phyloP scores from a whole-genome alignment of 352 stramenopile genomes.

The Phytophthora quininea region DNA sequence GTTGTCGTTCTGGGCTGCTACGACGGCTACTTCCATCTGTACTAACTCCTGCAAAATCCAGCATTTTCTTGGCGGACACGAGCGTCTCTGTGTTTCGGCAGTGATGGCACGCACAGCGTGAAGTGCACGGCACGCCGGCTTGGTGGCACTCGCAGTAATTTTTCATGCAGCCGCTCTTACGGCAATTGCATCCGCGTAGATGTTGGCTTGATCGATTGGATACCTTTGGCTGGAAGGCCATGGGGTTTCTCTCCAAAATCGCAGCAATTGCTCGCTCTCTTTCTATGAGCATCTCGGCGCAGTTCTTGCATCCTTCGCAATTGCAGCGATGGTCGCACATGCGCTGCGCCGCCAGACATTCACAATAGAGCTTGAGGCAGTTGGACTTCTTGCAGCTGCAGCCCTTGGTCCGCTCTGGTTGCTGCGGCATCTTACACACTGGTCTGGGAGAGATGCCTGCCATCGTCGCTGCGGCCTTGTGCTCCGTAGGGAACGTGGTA shows the following conservation, averaged over 20 bases:
- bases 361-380: constrained; percentile 95
- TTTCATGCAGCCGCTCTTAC: constrained; percentile 96
- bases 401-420: constrained; percentile 59
- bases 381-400: constrained; percentile 98
- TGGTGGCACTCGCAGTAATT: constrained; percentile 98
- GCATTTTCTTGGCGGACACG: constrained; percentile 73
- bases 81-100: constrained; percentile 77
- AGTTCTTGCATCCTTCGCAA: constrained; percentile 87
- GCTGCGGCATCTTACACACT: constrained; percentile 34
- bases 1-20: constrained; percentile 17
- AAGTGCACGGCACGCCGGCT: constrained; percentile 83
- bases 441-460: constrained; percentile 14
- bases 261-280: constrained; percentile 80
- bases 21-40: constrained; percentile 18
- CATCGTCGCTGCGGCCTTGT: constrained; percentile 26
- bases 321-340: constrained; percentile 79
- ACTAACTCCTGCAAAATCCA: constrained; percentile 48
- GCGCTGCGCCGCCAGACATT: constrained; percentile 76
- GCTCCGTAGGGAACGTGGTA: constrained; percentile 23
- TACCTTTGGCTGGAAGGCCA: constrained; percentile 96
- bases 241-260: constrained; percentile 93
- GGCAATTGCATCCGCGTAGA: constrained; percentile 95
- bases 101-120: constrained; percentile 83
- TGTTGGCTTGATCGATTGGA: constrained; percentile 81
- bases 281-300: constrained; percentile 55